Base-by-base conservation (phyloP, 331 rosid species). In the Ulmus americana region DNA sequence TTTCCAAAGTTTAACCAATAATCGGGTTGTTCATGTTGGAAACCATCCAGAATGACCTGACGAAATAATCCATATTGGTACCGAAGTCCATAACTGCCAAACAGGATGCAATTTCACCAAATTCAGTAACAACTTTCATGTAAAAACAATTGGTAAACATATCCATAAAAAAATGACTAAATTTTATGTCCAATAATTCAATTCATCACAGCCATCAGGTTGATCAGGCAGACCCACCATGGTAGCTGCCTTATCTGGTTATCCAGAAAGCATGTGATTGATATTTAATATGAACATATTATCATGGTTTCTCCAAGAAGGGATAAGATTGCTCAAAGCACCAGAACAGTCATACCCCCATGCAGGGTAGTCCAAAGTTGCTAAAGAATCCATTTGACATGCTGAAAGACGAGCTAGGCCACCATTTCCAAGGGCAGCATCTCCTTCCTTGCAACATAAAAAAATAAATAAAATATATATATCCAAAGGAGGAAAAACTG, bases 381-480 rank as follows among this genome's bases (percentile, higher is more conserved):
- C 95, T 53, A 87, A 74, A 66, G 95, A 87, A 80, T 87, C 95
- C 85, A 87, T 80, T 66, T 84, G 88, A 64, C 95, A 87, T 45
- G 95, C 90, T 47, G 95, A 84, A 84, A 87, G 85, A 67, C 95
- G 88, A 66, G 90, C 95, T 55, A 87, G 84, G 57, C 95, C 95
- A 60, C 90, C 95, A 80, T 87, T 87, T 52, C 95, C 95, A 63
- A 84, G 82, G 75, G 90, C 82, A 4, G 88, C 95, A 76, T 87
- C 90, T 78, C 90, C 88, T 80, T 87, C 95, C 95, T 87, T 70
- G 76, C 39, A 73, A 20, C 54, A 70, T 76, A 59, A 35, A 22
- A 2, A 28, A 28, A 28, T 28, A 28, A 28, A 28, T 2, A 2
- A 28, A 51, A 28, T 7, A 64, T 20, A 53, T 35, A 49, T 10